Base-by-base conservation (phyloP, 2,329 filamentous ascomycete genomes). In the Myriosclerotinia scirpicola region DNA sequence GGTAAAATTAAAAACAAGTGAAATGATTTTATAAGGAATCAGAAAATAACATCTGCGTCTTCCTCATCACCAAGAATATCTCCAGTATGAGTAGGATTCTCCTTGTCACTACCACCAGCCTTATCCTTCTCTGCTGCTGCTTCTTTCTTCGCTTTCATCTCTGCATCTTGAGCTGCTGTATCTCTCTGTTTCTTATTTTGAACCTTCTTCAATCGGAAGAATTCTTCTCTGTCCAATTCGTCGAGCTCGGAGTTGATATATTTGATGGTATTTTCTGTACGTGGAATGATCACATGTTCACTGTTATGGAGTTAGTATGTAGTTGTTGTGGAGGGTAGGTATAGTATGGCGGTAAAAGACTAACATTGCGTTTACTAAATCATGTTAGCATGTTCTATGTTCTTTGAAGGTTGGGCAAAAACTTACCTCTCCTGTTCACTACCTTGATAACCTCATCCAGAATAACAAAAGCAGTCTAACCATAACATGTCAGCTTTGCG, bases 221-320 rank as follows among this genome's bases (percentile, higher is more conserved):
- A 99, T 78, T 99, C 95, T 78, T 98, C 95, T 82, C 95, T 87
- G 80, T 98, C 96, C 61, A 99, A 84, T 80, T 99, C 95, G 77
- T 99, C 95, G 20, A 99, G 86, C 78, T 99, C 95, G 0, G 94
- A 97, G 81, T 98, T 98, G 84, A 98, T 98, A 76, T 98, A 99
- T 81, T 97, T 97, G 82, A 99, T 99, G n/a, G 95, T 99, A 76
- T 98, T 99, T 78, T 99, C 95, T 17, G 95, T 99, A 72, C 95
- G 86, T 15, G 95, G 95, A 75, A 99, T 99, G 73, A 99, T 98
- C 73, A 99, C 92, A 78, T 96, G 91, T 79, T 95, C 91, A 75
- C 87, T 90, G 72, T 34, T 50, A 38, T 54, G 12, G 15, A 17
- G 30, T 75, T 67, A 75, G 67, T 70, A 54, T 55, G 22, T 20